These are phyloP conservation scores for Xylaria arbuscula DNA, from an alignment of 2,329 filamentous ascomycete genomes.

Conservation along the genomic window DNA sequence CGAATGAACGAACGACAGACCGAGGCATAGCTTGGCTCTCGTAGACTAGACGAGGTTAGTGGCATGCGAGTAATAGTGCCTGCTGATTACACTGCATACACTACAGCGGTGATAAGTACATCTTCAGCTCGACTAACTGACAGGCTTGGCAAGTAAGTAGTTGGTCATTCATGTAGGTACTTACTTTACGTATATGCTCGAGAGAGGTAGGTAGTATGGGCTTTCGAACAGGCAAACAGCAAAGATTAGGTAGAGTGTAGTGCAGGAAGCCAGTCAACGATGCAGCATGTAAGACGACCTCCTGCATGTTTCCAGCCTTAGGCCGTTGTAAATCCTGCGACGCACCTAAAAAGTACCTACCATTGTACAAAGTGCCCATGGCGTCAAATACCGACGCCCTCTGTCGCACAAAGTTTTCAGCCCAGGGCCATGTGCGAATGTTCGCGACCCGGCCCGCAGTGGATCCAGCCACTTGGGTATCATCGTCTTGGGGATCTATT, in stretches of 20 bases:
- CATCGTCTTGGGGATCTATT: neutral
- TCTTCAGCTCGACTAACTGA: slow-evolving; percentile 1
- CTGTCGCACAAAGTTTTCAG: slow-evolving; percentile 3
- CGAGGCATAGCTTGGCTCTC: slow-evolving; percentile 15
- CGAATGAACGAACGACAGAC: slow-evolving; percentile 15
- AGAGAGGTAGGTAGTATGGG: neutral
- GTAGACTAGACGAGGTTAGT: slow-evolving; percentile 3
- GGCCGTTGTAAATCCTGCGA: neutral
- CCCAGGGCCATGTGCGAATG: slow-evolving; percentile 2
- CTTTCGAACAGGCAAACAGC: neutral
- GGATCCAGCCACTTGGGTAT: slow-evolving; percentile 11
- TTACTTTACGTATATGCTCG: too few species aligned
- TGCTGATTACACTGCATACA: slow-evolving; percentile 1
- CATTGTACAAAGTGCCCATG: neutral
- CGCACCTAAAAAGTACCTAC: too few species aligned
- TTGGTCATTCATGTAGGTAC: neutral
- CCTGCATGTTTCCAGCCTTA: neutral
- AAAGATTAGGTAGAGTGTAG: neutral
- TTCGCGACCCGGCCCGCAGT: slow-evolving; percentile 26
- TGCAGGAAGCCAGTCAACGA: neutral
- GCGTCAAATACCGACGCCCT: slow-evolving; percentile 18
- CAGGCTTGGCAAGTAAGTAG: neutral
- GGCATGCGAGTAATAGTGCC: slow-evolving; percentile 6
- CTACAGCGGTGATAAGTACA: neutral
- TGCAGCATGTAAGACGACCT: neutral